These are phyloP conservation scores for Sarcocystis neurona DNA, from an alignment of 169 alveolate species.

Conservation along the genomic window DNA sequence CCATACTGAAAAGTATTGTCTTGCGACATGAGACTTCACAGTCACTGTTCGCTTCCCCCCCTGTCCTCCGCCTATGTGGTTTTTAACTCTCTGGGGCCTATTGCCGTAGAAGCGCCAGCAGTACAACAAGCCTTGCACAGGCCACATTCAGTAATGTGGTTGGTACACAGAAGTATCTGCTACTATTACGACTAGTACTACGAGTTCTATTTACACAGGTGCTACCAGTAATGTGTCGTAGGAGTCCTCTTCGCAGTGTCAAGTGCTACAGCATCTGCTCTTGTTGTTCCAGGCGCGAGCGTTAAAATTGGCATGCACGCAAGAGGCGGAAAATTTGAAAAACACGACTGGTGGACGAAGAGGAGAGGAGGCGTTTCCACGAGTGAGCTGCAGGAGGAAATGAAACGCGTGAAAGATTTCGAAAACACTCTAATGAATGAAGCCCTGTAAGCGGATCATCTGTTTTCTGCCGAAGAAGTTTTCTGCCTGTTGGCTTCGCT, in stretches of 20 bases:
- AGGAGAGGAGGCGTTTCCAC: slow-evolving; percentile 27
- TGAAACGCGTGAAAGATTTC: slow-evolving; percentile 49
- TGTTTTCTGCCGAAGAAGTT: too few species aligned
- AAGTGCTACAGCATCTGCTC: neutral
- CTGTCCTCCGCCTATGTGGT: too few species aligned
- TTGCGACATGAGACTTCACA: too few species aligned
- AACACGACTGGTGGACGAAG: slow-evolving; percentile 66
- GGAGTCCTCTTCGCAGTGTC: neutral
- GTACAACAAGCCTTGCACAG: too few species aligned
- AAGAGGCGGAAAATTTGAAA: slow-evolving; percentile 55
- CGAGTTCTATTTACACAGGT: too few species aligned
- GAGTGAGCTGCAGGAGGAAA: slow-evolving; percentile 41
- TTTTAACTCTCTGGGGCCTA: too few species aligned
- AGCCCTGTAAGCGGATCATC: slow-evolving; percentile 56
- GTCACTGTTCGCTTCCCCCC: too few species aligned
- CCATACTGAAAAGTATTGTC: too few species aligned
- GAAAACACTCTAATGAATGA: slow-evolving; percentile 54
- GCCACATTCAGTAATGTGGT: neutral
- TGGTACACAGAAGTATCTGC: neutral
- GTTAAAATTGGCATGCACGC: slow-evolving; percentile 57
- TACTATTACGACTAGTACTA: too few species aligned
- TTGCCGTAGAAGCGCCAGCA: neutral
- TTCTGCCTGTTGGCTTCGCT: too few species aligned
- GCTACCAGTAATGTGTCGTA: too few species aligned
- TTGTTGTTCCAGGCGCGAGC: slow-evolving; percentile 52